Evolutionary conservation across 148 eudicot genomes (phyloP).

Genomic region (Camellia japonica): DNA sequence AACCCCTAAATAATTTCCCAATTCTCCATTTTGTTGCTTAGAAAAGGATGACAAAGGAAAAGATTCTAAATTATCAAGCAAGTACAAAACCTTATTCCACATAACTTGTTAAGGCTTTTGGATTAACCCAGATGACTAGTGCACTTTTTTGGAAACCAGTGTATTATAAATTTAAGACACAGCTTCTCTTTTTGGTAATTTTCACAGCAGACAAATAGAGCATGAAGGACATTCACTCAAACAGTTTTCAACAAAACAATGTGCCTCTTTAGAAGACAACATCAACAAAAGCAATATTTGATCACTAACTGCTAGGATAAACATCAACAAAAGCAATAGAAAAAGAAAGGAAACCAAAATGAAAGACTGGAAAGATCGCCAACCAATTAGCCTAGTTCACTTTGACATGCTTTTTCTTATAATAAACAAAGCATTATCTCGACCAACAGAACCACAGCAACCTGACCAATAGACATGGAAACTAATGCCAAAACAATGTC

Average conservation of each 20-base stretch:
- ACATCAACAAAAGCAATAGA: neutral
- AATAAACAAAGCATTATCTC: neutral
- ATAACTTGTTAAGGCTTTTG: neutral
- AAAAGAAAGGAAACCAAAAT: neutral
- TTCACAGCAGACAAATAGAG: neutral
- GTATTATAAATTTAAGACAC: neutral
- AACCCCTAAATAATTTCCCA: neutral
- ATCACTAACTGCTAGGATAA: neutral
- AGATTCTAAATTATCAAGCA: too few species aligned
- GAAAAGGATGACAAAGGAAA: neutral
- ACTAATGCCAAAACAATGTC: neutral
- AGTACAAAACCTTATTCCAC: too few species aligned
- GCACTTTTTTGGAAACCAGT: neutral
- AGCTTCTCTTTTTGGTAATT: neutral
- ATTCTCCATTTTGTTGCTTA: neutral
- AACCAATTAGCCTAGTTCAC: neutral
- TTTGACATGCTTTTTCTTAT: neutral
- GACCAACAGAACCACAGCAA: neutral
- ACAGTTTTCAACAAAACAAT: neutral
- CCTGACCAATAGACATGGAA: neutral
- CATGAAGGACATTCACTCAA: neutral
- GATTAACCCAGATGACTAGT: neutral
- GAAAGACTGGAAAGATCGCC: neutral
- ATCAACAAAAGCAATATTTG: neutral
- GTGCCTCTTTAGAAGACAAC: neutral